phyloP scores from a whole-genome alignment of 192 early-diverging fungal species.

The Mortierella antarctica region DNA sequence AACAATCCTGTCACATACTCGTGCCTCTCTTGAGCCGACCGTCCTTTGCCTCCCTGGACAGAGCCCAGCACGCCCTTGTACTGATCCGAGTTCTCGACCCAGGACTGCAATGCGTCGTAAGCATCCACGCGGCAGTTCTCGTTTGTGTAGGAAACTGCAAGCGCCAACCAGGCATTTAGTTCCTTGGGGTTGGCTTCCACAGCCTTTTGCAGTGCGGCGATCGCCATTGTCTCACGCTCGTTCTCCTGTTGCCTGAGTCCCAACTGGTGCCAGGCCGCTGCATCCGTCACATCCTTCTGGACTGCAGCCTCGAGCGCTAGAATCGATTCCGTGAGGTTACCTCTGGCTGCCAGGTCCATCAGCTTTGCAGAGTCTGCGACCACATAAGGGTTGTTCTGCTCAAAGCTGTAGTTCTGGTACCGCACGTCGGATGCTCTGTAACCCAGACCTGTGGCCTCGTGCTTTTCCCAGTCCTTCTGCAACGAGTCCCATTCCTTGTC shows the following conservation, averaged over 20 bases:
- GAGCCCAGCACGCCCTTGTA: constrained; percentile 62
- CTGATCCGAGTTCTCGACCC: constrained; percentile 79
- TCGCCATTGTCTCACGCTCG: constrained; percentile 92
- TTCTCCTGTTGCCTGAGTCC: constrained; percentile 96
- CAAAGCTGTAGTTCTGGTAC: constrained; percentile 81
- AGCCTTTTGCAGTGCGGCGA: constrained; percentile 88
- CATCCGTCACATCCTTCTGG: constrained; percentile 81
- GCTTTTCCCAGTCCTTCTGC: constrained; percentile 77
- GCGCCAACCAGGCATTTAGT: constrained; percentile 83
- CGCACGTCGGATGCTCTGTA: constrained; percentile 66
- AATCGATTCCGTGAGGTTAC: constrained; percentile 87
- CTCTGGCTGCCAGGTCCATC: constrained; percentile 60
- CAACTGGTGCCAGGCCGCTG: constrained; percentile 85
- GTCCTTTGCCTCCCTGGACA: constrained; percentile 33
- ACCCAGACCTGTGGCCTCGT: constrained; percentile 52
- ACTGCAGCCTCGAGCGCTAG: constrained; percentile 92
- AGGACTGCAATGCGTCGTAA: constrained; percentile 89
- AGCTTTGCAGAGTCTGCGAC: constrained; percentile 60
- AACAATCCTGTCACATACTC: constrained; percentile 78
- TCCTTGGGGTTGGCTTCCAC: constrained; percentile 77
- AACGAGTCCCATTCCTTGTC: constrained; percentile 79
- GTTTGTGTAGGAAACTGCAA: constrained; percentile 96
- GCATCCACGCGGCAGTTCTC: constrained; percentile 87
- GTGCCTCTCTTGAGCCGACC: constrained; percentile 69
- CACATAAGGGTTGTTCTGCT: constrained; percentile 79